phyloP scores from a whole-genome alignment of 1,139 yeast genomes.

The Candida anutae region DNA sequence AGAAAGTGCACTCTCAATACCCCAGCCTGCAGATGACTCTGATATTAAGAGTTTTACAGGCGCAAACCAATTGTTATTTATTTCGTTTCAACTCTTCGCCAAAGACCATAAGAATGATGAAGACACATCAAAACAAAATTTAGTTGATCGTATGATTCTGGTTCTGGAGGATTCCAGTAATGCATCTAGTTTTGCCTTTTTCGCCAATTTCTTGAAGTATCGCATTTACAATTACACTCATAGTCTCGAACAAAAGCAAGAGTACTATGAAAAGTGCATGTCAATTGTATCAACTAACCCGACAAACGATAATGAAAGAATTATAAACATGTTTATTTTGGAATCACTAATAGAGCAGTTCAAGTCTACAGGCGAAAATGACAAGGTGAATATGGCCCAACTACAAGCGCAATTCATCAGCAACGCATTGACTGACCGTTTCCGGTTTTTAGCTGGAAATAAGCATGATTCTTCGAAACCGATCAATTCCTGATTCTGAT shows the following conservation, averaged over 20 bases:
- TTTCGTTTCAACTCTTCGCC: neutral
- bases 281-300: conserved; percentile 7
- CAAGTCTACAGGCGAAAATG: conserved; percentile 14
- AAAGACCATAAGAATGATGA: too few species aligned
- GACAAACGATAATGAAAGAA: conserved; percentile 14
- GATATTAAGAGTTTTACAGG: conserved; percentile 9
- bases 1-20: conserved; percentile 9
- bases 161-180: conserved; percentile 4
- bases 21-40: conserved; percentile 12
- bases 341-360: conserved; percentile 11
- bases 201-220: conserved; percentile 11
- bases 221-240: conserved; percentile 11
- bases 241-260: conserved; percentile 9
- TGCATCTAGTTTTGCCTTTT: conserved; percentile 10
- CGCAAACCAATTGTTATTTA: neutral
- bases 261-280: conserved; percentile 11
- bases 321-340: conserved; percentile 15
- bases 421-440: conserved; percentile 10
- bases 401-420: conserved; percentile 14
- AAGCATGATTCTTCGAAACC: too few species aligned
- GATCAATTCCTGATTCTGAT: too few species aligned
- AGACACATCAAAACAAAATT: neutral
- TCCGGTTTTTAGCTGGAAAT: conserved; percentile 11
- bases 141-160: conserved; percentile 5
- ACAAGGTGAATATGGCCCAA: conserved; percentile 16